These are phyloP conservation scores for Pseudopediastrum boryanum DNA, from an alignment of 139 green algal genomes.

Conservation along the genomic window DNA sequence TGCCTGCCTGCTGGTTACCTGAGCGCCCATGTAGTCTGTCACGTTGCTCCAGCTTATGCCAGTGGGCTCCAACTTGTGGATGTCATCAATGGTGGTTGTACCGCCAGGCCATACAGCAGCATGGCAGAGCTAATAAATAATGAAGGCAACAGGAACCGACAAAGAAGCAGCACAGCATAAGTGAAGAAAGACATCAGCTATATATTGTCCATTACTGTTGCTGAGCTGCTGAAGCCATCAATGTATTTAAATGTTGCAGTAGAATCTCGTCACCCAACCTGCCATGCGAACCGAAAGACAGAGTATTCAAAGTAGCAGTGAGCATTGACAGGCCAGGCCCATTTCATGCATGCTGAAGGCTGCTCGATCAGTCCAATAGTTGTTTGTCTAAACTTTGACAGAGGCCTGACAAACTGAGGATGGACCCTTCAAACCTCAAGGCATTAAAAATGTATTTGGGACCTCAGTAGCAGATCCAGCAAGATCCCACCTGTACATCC, in stretches of 20 bases:
- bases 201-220: too few species aligned
- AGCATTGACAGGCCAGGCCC: too few species aligned
- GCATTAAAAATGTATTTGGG: too few species aligned
- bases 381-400: background rate
- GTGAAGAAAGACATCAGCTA: too few species aligned
- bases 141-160: too few species aligned
- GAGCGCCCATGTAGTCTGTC: background rate
- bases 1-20: background rate
- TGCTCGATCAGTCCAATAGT: background rate
- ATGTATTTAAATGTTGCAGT: too few species aligned
- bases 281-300: background rate
- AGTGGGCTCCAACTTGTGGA: background rate
- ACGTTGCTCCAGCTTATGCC: constrained; percentile 14
- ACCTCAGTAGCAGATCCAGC: background rate
- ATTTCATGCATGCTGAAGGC: too few species aligned
- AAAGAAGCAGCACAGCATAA: too few species aligned
- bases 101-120: background rate
- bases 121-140: background rate
- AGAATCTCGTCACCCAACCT: too few species aligned
- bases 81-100: background rate
- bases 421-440: background rate
- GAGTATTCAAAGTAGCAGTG: background rate
- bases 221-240: too few species aligned
- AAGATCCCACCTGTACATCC: background rate
- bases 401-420: background rate